phyloP scores from a whole-genome alignment of 2,329 filamentous ascomycete genomes.

The Cladophialophora bantiana region DNA sequence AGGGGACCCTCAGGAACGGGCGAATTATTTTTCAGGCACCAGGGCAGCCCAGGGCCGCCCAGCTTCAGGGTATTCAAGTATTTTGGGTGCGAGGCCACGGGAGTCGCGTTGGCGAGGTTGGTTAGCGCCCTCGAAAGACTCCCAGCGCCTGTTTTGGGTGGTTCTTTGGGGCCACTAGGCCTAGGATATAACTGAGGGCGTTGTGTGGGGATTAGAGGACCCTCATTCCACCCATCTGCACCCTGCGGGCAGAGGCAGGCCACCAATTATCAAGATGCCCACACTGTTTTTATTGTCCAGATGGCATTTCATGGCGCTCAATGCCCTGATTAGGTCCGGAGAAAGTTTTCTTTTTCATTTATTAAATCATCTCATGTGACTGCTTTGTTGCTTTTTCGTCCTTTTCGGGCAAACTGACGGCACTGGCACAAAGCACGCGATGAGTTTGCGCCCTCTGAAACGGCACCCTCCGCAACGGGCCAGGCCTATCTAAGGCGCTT shows the following conservation, averaged over 20 bases:
- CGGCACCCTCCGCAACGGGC: slow-evolving; percentile 2
- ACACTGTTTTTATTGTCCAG: not conserved
- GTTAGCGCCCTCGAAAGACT: slow-evolving; percentile 9
- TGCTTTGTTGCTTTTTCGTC: slow-evolving; percentile 3
- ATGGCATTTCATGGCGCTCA: not conserved
- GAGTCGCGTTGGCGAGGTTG: slow-evolving; percentile 6
- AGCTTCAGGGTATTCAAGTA: not conserved
- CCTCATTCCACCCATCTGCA: not conserved
- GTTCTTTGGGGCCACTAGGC: slow-evolving; percentile 1
- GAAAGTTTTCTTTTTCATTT: slow-evolving; percentile 4
- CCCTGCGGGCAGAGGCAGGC: slow-evolving; percentile 2
- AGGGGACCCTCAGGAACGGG: slow-evolving; percentile 11
- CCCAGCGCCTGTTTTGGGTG: slow-evolving; percentile 12
- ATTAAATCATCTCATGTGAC: slow-evolving; percentile 4
- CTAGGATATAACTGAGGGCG: not conserved
- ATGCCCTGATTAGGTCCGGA: slow-evolving; percentile 4
- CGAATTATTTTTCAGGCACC: slow-evolving; percentile 10
- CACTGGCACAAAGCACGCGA: not conserved
- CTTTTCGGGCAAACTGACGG: not conserved
- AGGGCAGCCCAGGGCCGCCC: not conserved
- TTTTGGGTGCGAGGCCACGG: not conserved
- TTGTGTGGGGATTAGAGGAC: not conserved
- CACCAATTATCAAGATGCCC: slow-evolving; percentile 20
- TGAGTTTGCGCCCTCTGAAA: not conserved
- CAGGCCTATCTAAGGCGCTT: not conserved